A percentile compares a stretch with the other conserved stretches of the same genome.
phyloP scores from a whole-genome alignment of 345 rosid species.

The Anastatica hierochuntica region DNA sequence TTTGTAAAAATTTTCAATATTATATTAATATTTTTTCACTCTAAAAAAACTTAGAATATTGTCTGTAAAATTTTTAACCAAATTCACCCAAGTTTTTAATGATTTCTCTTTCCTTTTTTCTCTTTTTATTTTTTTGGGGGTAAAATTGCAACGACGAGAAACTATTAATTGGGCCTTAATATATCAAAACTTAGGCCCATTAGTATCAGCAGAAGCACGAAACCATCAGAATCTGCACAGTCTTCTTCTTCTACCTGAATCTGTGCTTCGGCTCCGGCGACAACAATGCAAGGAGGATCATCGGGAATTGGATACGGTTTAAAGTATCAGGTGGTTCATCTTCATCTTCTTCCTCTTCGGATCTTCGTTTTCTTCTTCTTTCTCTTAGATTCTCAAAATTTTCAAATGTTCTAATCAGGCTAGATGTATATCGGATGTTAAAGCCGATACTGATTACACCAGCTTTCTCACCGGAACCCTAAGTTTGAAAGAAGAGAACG shows the following conservation, averaged over 20 bases:
- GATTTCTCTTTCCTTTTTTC: too few species aligned
- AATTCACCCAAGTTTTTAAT: too few species aligned
- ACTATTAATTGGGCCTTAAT: slow-evolving; percentile 2
- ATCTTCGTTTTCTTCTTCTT: background rate
- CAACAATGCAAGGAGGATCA: slow-evolving; percentile 84
- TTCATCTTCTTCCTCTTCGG: background rate
- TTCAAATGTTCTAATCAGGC: slow-evolving; percentile 37
- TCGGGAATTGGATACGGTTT: slow-evolving; percentile 85
- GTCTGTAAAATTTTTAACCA: too few species aligned
- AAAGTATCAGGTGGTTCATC: slow-evolving; percentile 62
- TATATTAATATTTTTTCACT: too few species aligned
- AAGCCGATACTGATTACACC: slow-evolving; percentile 89
- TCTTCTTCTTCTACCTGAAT: background rate
- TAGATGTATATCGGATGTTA: slow-evolving; percentile 84
- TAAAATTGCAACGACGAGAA: too few species aligned
- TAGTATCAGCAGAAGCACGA: background rate
- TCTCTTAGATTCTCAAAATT: background rate
- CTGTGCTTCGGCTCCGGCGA: slow-evolving; percentile 9
- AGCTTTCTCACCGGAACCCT: slow-evolving; percentile 95
- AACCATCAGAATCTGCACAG: background rate
- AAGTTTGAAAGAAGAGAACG: slow-evolving; percentile 85
- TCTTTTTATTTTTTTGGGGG: too few species aligned
- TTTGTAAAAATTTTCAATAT: too few species aligned
- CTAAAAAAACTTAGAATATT: too few species aligned
- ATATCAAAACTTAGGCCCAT: slow-evolving; percentile 3